A percentile compares a stretch with the other conserved stretches of the same genome.
Evolutionary conservation across 305 asterid genomes (phyloP).

Genomic region (Fraxinus ornus): DNA sequence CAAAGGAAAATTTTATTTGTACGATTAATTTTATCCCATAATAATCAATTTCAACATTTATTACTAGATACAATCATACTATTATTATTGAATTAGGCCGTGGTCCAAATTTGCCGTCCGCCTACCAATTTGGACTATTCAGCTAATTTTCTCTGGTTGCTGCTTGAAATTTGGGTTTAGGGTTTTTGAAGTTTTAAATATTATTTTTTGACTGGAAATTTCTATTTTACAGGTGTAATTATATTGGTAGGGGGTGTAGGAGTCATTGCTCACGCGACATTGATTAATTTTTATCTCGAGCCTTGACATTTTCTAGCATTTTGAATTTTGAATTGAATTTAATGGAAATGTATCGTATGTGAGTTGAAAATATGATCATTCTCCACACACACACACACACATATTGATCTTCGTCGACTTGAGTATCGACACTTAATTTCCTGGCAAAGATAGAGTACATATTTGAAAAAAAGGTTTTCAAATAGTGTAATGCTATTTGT

Average conservation of each 20-base stretch:
- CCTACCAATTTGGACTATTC: background rate
- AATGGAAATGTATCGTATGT: background rate
- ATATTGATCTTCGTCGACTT: background rate
- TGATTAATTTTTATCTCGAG: background rate
- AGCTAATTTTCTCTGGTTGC: background rate
- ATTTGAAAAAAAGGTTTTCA: too few species aligned
- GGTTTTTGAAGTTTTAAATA: background rate
- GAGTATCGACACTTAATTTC: background rate
- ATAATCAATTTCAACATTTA: background rate
- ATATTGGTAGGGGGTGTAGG: background rate
- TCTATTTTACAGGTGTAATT: background rate
- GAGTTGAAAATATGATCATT: too few species aligned
- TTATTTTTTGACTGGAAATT: background rate
- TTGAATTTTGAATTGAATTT: background rate
- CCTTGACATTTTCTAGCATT: background rate
- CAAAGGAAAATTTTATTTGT: background rate
- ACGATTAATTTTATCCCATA: background rate
- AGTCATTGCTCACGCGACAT: background rate
- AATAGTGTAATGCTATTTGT: too few species aligned
- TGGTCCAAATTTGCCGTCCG: background rate
- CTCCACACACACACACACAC: background rate
- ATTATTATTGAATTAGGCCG: background rate
- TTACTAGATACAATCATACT: background rate
- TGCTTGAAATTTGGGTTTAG: background rate
- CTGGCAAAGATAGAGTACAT: too few species aligned